Conservation (phyloP, 345 rosid genomes). For the Firmiana major region DNA sequence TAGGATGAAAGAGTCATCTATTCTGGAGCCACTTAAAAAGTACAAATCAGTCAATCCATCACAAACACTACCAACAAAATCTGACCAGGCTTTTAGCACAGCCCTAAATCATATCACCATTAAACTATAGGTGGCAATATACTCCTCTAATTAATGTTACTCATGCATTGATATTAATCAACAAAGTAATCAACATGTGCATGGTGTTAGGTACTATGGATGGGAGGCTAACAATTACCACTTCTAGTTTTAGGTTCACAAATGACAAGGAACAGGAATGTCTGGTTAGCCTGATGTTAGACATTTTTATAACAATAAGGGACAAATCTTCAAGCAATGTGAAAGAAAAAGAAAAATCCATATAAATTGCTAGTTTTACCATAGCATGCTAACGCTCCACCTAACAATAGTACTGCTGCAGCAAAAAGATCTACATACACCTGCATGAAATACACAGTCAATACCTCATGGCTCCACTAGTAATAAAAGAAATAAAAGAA, state of each 20-base stretch:
- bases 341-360: not conserved
- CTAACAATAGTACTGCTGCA: slow-evolving; percentile 36
- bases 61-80: not conserved
- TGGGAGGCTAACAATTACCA: not conserved
- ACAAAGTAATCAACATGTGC: not conserved
- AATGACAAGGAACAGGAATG: not conserved
- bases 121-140: not conserved
- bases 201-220: not conserved
- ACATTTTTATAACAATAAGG: not conserved
- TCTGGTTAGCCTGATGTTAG: not conserved
- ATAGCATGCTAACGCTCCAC: slow-evolving; percentile 55
- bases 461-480: not conserved
- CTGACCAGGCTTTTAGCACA: not conserved
- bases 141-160: not conserved
- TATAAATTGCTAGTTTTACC: slow-evolving; percentile 35
- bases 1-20: not conserved
- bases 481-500: not conserved
- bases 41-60: not conserved
- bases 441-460: slow-evolving; percentile 29
- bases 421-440: slow-evolving; percentile 45
- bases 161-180: not conserved
- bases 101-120: not conserved
- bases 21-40: not conserved
- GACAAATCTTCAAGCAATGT: not conserved
- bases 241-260: not conserved